These are phyloP conservation scores for Naematelia encephala DNA, from an alignment of 768 basidiomycete genomes.

Conservation along the genomic window DNA sequence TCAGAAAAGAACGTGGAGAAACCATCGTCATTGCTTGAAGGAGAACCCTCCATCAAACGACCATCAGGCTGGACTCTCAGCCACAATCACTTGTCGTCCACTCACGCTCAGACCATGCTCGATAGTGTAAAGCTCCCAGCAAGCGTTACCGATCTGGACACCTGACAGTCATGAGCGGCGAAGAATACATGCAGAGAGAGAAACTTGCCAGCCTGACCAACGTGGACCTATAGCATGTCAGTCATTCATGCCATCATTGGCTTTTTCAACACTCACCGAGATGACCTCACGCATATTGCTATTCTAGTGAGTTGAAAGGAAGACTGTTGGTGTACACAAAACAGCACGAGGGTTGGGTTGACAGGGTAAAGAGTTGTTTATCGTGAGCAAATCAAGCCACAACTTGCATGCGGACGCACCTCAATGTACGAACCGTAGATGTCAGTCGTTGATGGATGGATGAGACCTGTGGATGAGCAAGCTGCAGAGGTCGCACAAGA, in stretches of 20 bases:
- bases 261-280: slow-evolving; percentile 63
- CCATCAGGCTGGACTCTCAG: slow-evolving; percentile 75
- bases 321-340: no score
- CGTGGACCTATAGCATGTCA: slow-evolving; percentile 57
- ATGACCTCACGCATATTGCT: slow-evolving; percentile 66
- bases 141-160: slow-evolving; percentile 79
- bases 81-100: slow-evolving; percentile 20
- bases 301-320: background rate
- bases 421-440: no score
- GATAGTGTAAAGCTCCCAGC: slow-evolving; percentile 98
- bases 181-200: slow-evolving; percentile 20
- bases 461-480: no score
- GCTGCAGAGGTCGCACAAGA: no score
- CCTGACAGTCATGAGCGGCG: slow-evolving; percentile 18
- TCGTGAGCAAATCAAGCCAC: no score
- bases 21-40: slow-evolving; percentile 74
- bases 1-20: slow-evolving; percentile 99
- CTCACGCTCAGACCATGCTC: slow-evolving; percentile 96
- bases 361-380: background rate
- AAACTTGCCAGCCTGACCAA: slow-evolving; percentile 74
- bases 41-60: slow-evolving; percentile 74
- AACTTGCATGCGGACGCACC: no score
- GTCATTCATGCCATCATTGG: no score
- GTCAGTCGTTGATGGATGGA: no score
- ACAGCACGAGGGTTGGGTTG: background rate